phyloP scores from a whole-genome alignment of 345 rosid species.

The Hibiscus mutabilis region DNA sequence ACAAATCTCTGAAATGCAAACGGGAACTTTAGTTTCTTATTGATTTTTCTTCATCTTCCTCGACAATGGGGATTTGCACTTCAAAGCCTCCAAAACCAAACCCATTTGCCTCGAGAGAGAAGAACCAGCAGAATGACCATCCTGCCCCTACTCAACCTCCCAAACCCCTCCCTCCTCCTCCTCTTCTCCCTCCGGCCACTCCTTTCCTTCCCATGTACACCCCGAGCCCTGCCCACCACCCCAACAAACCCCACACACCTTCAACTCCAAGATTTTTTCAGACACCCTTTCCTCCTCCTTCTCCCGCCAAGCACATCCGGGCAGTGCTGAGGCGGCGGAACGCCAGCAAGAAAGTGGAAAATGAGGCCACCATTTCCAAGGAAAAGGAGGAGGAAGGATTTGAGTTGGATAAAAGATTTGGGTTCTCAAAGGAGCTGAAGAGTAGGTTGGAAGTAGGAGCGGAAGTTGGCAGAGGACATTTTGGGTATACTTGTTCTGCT shows the following conservation, averaged over 20 bases:
- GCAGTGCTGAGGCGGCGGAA: too few species aligned
- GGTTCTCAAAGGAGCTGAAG: conserved; percentile 66
- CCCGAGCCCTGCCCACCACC: conserved; percentile 57
- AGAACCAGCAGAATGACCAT: conserved; percentile 22
- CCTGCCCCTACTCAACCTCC: conserved; percentile 24
- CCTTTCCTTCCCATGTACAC: conserved; percentile 47
- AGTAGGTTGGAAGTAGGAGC: conserved; percentile 65
- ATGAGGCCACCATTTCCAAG: not conserved
- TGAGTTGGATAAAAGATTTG: conserved; percentile 81
- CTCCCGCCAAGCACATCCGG: too few species aligned
- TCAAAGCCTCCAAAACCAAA: conserved; percentile 62
- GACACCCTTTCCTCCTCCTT: too few species aligned
- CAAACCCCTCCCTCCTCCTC: conserved; percentile 18
- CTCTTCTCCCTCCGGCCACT: conserved; percentile 22
- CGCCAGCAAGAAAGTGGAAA: too few species aligned
- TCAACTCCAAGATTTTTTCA: conserved; percentile 38
- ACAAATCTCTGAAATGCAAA: conserved; percentile 8
- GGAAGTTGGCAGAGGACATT: conserved; percentile 96
- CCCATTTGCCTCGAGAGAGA: conserved; percentile 50
- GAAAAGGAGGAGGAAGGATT: conserved; percentile 31
- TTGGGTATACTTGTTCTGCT: conserved; percentile 90
- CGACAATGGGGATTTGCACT: conserved; percentile 62
- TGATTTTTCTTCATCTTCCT: not conserved
- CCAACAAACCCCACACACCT: conserved; percentile 41
- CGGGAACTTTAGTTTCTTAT: not conserved